Evolutionary conservation across 1,284 basidiomycete species (phyloP), one percentile per base, ranked within the genome.

Genomic region (Pholiota adiposa): DNA sequence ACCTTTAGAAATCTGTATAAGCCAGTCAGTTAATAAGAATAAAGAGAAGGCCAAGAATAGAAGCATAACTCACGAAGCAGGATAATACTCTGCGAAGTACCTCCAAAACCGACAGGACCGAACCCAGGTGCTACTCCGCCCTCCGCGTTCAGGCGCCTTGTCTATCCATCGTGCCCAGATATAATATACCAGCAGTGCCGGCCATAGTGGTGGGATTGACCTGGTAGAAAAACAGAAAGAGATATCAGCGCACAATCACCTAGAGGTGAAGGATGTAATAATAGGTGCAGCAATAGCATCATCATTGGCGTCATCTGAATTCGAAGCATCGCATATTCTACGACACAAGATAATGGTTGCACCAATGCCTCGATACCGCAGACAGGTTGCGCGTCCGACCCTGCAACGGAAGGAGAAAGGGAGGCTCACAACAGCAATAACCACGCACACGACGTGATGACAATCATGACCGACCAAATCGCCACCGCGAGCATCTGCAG

Each of bases 31-130:
- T 60, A 57, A 33, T 12, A 33, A 6, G 31, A 5, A 49, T 19
- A 41, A 3, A 46, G 46, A 48, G 31, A 50, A 29, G n/a, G 58
- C 29, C 5, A n/a, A 54, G 19, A 49, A 43, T 50, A 43, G 59
- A 14, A 4, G 38, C 43, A 55, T 51, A 61, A 89, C 90, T 73
- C 75, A 93, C 90, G 89, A 89, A 59, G 92, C 89, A 68, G 96
- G 96, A 70, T 96, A 98, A 75, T 97, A 97, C 54, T 94, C 92
- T 53, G 92, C 90, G 78, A 94, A 95, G 71, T 94, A 90, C 66
- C 81, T 86, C 92, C 94, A 98, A 63, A 94, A 83, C 46, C 79
- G 74, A 60, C 83, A 72, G 18, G 83, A 82, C 38, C 96, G 83
- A 55, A 94, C 86, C 91, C 90, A 94, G n/a, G 81, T 79, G 67